These are phyloP conservation scores for Endocarpon pusillum DNA, from an alignment of 495 filamentous ascomycete species.

Conservation along the genomic window DNA sequence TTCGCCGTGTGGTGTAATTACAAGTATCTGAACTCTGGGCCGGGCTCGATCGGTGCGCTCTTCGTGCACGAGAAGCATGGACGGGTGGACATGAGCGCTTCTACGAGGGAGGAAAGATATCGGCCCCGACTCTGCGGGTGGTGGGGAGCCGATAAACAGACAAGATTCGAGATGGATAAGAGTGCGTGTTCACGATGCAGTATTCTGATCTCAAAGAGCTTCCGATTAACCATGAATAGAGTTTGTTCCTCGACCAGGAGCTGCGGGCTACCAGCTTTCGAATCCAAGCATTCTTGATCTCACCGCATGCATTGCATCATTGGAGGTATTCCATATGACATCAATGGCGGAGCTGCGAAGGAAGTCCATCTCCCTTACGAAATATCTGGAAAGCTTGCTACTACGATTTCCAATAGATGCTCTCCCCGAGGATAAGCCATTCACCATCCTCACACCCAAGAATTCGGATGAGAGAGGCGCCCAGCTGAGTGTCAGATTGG, in stretches of 20 bases:
- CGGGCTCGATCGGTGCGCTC: slow-evolving; percentile 68
- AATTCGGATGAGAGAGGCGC: slow-evolving; percentile 60
- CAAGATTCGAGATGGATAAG: slow-evolving; percentile 65
- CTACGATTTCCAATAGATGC: slow-evolving; percentile 23
- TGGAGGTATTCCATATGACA: slow-evolving; percentile 63
- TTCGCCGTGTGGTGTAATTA: slow-evolving; percentile 96
- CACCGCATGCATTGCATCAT: slow-evolving; percentile 51
- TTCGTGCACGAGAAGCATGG: slow-evolving; percentile 75
- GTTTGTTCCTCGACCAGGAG: slow-evolving; percentile 55
- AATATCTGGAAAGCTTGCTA: slow-evolving; percentile 61
- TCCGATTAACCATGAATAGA: slow-evolving; percentile 15
- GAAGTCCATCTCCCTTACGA: slow-evolving; percentile 62
- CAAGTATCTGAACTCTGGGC: slow-evolving; percentile 90
- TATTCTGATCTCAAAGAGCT: neutral
- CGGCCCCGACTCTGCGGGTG: slow-evolving; percentile 58
- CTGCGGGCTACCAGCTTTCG: slow-evolving; percentile 43
- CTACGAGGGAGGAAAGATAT: slow-evolving; percentile 22
- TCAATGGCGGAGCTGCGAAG: slow-evolving; percentile 50
- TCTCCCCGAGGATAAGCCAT: slow-evolving; percentile 18
- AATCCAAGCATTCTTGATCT: slow-evolving; percentile 46
- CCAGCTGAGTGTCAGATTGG: slow-evolving; percentile 64
- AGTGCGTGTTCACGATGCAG: slow-evolving; percentile 15
- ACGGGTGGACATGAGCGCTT: slow-evolving; percentile 25
- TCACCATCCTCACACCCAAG: slow-evolving; percentile 61
- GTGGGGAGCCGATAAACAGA: slow-evolving; percentile 72